These are phyloP conservation scores for Amauroascus verrucosus DNA, from an alignment of 2,329 filamentous ascomycete genomes.

Conservation along the genomic window DNA sequence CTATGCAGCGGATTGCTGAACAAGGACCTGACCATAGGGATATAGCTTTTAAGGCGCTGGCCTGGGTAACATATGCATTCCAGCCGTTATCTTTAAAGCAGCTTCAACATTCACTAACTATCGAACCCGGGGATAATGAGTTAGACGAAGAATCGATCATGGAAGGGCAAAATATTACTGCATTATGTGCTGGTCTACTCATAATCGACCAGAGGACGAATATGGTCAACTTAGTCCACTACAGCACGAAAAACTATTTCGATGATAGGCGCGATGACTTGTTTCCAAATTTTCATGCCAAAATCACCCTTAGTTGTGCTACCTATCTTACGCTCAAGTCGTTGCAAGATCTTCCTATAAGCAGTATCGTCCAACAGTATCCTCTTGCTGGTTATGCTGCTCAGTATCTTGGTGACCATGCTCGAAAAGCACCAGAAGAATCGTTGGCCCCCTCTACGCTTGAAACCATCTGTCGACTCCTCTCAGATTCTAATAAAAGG, in stretches of 20 bases:
- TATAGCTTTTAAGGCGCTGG: slow-evolving; percentile 33
- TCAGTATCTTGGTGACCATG: background rate
- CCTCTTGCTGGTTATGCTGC: slow-evolving; percentile 17
- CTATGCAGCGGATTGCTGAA: slow-evolving; percentile 24
- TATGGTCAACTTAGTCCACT: slow-evolving; percentile 28
- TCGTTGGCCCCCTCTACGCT: background rate
- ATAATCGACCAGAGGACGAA: slow-evolving; percentile 24
- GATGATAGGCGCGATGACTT: slow-evolving; percentile 10
- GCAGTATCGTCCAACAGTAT: slow-evolving; percentile 4
- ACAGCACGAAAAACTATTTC: slow-evolving; percentile 29
- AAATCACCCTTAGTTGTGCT: slow-evolving; percentile 17
- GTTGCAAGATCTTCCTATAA: background rate
- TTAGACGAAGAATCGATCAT: slow-evolving; percentile 32
- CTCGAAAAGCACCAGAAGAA: background rate
- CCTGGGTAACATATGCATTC: slow-evolving; percentile 35
- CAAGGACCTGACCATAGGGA: background rate
- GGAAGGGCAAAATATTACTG: slow-evolving; percentile 19
- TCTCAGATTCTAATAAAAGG: background rate
- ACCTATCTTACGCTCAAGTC: slow-evolving; percentile 17
- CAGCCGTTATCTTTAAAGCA: slow-evolving; percentile 28
- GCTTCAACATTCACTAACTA: slow-evolving; percentile 37
- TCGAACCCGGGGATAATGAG: slow-evolving; percentile 21
- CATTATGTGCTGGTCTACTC: slow-evolving; percentile 28
- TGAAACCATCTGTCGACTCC: background rate
- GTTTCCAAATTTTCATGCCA: slow-evolving; percentile 16